Evolutionary conservation across 495 filamentous ascomycete species (phyloP).

Genomic region (Penicillium goetzii): DNA sequence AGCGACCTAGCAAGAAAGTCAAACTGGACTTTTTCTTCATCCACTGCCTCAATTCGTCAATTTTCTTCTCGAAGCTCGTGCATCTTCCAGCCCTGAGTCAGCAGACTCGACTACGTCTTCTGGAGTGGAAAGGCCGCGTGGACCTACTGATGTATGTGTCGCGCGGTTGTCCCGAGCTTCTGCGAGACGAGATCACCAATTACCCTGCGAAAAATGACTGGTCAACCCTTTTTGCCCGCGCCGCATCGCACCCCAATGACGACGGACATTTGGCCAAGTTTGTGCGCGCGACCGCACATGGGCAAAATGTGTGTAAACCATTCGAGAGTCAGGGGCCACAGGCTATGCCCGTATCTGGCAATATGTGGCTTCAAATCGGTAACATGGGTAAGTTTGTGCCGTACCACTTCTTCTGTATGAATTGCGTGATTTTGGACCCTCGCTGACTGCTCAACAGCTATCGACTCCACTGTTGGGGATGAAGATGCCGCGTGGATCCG

Average conservation of each 20-base stretch:
- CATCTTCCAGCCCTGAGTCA: slow-evolving; percentile 32
- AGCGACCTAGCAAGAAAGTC: slow-evolving; percentile 62
- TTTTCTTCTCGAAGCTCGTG: slow-evolving; percentile 64
- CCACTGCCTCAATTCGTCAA: slow-evolving; percentile 64
- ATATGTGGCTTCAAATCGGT: slow-evolving; percentile 72
- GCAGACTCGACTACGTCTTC: slow-evolving; percentile 62
- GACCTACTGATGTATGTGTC: slow-evolving; percentile 71
- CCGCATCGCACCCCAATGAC: slow-evolving; percentile 58
- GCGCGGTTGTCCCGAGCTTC: slow-evolving; percentile 56
- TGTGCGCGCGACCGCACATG: slow-evolving; percentile 65
- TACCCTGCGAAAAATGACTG: slow-evolving; percentile 54
- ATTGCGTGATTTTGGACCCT: slow-evolving; percentile 2
- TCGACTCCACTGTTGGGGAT: slow-evolving; percentile 38
- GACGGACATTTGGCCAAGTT: slow-evolving; percentile 82
- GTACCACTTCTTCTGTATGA: slow-evolving; percentile 56
- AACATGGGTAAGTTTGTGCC: slow-evolving; percentile 65
- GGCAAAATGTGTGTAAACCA: slow-evolving; percentile 49
- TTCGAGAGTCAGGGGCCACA: slow-evolving; percentile 41
- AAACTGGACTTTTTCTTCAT: slow-evolving; percentile 87
- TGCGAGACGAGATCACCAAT: slow-evolving; percentile 54
- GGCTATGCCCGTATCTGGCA: slow-evolving; percentile 59
- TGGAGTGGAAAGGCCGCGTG: slow-evolving; percentile 76
- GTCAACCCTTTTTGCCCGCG: slow-evolving; percentile 59
- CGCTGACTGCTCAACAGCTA: slow-evolving; percentile 29
- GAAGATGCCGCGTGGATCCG: slow-evolving; percentile 36